Evolutionary conservation across 75 land plant genomes (phyloP), one percentile per base, ranked within the genome.

Genomic region (Larix kaempferi): DNA sequence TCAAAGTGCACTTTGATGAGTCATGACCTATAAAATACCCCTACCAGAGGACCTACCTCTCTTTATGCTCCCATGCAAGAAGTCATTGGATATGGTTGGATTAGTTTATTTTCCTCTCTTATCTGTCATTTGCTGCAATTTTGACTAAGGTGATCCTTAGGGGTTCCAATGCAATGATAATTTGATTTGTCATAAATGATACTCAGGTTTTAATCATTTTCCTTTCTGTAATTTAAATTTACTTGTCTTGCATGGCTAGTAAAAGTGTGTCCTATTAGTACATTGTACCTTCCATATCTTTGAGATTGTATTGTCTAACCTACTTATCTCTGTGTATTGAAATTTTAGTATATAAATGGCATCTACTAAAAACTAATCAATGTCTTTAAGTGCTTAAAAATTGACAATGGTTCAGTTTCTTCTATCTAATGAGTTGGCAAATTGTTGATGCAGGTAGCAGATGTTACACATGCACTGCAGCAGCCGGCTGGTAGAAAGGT

Each of bases 401-500:
- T n/a, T 19, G 19, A 60, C 7, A 29, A 75, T 25, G 76, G 76
- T 75, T 22, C 17, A 33, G 29, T 77, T 41, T 58, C 16, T 14
- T 58, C 3, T 5, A 67, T 63, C 75, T 63, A 35, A 77, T n/a
- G 17, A 33, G 57, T 49, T 74, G n/a, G 21, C 10, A 52, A 13
- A 55, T 21, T 61, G 74, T 59, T 56, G 33, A 27, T 73, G n/a
- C 86, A 95, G 98, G 94, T 98, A 3, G 99, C 99, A 27, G 99
- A 98, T 82, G 64, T 98, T 25, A 98, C 99, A 25, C 99, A 98
- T 78, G 84, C 99, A 33, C 78, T 98, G 59, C 99, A 98, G 78
- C 99, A 98, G 77, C 99, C 99, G 72, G 99, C 99, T 74, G 98
- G 94, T 62, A 88, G 75, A 83, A 91, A 95, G 94, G 98, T 95